Conservation (phyloP, 768 basidiomycete genomes). For the Cytidiella melzeri region DNA sequence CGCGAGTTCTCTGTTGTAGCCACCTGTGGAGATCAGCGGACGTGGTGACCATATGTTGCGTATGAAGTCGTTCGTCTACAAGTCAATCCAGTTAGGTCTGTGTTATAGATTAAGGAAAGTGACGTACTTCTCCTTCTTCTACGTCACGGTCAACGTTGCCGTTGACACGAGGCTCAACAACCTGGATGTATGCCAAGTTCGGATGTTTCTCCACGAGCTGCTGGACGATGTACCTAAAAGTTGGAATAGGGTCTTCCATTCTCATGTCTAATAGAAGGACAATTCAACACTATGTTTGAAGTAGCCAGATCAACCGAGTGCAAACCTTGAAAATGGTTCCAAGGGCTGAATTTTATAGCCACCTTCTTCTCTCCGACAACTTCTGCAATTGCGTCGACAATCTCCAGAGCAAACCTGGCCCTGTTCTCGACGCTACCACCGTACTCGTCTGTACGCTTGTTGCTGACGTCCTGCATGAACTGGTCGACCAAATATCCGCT, state of each 20-base stretch:
- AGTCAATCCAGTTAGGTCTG: too few species aligned
- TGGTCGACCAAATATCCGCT: constrained; percentile 31
- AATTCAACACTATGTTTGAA: background rate
- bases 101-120: background rate
- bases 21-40: constrained; percentile 15
- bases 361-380: constrained; percentile 36
- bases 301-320: background rate
- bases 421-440: constrained; percentile 44
- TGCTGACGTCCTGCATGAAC: constrained; percentile 31
- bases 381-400: constrained; percentile 30
- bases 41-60: constrained; percentile 19
- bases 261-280: constrained; percentile 33
- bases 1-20: constrained; percentile 14
- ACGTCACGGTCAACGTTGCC: background rate
- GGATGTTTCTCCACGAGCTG: constrained; percentile 34
- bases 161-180: constrained; percentile 22
- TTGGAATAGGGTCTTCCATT: constrained; percentile 48
- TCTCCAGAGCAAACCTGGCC: constrained; percentile 37
- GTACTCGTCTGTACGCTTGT: constrained; percentile 40
- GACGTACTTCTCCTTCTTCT: constrained; percentile 24
- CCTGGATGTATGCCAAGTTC: constrained; percentile 33
- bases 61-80: constrained; percentile 10
- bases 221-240: constrained; percentile 42
- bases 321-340: constrained; percentile 24
- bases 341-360: constrained; percentile 33